These are phyloP conservation scores for Nothomitra cinnamomea DNA, from an alignment of 2,329 filamentous ascomycete species.

Conservation along the genomic window DNA sequence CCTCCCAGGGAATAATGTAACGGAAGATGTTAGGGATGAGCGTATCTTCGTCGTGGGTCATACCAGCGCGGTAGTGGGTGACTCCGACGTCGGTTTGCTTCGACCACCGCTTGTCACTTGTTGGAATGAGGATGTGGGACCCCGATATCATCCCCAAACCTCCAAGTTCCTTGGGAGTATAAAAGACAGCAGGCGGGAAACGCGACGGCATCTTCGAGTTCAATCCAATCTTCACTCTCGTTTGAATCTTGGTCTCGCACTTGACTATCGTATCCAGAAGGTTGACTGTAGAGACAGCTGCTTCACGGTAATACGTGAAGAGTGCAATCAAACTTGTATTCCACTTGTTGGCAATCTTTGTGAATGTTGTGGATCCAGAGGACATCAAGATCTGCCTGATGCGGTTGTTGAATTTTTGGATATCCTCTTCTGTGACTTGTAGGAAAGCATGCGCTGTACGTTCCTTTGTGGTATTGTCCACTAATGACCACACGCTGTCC, in stretches of 20 bases:
- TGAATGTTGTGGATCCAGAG: conserved; percentile 97
- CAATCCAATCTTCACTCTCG: conserved; percentile 91
- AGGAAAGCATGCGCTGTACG: conserved; percentile 93
- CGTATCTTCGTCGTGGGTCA: conserved; percentile 96
- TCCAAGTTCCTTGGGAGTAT: conserved; percentile 94
- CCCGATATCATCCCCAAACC: conserved; percentile 98
- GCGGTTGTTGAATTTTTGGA: conserved; percentile 97
- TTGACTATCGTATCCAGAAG: conserved; percentile 96
- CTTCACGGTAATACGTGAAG: conserved; percentile 97
- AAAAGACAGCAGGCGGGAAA: conserved; percentile 96
- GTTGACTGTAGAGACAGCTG: conserved; percentile 86
- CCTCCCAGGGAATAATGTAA: conserved; percentile 98
- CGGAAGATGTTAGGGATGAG: conserved; percentile 98
- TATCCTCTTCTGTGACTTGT: conserved; percentile 93
- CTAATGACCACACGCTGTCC: conserved; percentile 94
- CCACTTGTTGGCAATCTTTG: conserved; percentile 99
- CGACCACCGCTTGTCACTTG: conserved; percentile 94
- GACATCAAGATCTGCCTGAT: conserved; percentile 99
- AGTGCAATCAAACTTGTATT: conserved; percentile 93
- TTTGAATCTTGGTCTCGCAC: conserved; percentile 98
- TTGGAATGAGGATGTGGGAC: conserved; percentile 91
- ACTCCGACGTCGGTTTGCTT: conserved; percentile 97
- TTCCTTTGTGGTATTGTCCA: conserved; percentile 93
- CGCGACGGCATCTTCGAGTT: conserved; percentile 99
- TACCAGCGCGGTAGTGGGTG: conserved; percentile 90